phyloP scores from a whole-genome alignment of 2,329 filamentous ascomycete genomes.

The Trichoderma cornu-damae region DNA sequence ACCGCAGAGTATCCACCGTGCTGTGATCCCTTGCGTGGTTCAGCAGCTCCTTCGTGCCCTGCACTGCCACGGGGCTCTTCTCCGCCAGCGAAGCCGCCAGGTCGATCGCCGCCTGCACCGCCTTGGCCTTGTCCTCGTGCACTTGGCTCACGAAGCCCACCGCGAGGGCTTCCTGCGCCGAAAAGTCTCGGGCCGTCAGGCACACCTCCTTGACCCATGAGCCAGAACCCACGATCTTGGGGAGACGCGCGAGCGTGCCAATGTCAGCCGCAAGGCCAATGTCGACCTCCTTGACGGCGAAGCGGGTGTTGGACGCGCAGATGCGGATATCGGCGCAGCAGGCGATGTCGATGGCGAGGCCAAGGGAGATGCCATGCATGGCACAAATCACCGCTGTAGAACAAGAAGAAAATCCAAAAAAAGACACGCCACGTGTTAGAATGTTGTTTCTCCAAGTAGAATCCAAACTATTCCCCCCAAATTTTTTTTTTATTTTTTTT shows the following conservation, averaged over 20 bases:
- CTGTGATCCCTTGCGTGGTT: constrained; percentile 75
- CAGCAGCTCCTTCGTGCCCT: constrained; percentile 81
- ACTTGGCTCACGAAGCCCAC: constrained; percentile 67
- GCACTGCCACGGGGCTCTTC: constrained; percentile 84
- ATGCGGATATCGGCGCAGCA: constrained; percentile 67
- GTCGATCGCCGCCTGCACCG: constrained; percentile 57
- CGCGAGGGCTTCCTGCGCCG: constrained; percentile 61
- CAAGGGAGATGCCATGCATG: constrained; percentile 72
- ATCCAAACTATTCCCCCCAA: too few species aligned
- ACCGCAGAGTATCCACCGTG: constrained; percentile 72
- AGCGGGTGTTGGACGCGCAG: constrained; percentile 52
- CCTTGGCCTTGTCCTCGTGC: constrained; percentile 55
- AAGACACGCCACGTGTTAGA: too few species aligned
- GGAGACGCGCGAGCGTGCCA: constrained; percentile 67
- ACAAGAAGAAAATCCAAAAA: background rate
- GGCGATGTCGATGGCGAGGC: constrained; percentile 70
- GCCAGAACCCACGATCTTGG: constrained; percentile 64
- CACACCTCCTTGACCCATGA: constrained; percentile 78
- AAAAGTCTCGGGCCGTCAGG: constrained; percentile 65
- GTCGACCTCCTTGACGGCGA: constrained; percentile 77
- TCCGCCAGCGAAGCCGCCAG: constrained; percentile 61
- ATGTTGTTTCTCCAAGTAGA: background rate
- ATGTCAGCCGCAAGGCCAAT: constrained; percentile 77
- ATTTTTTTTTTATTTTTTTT: too few species aligned
- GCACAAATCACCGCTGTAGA: constrained; percentile 69